A percentile compares a stretch with the other conserved stretches of the same genome.
Conservation (phyloP, 805 yeast species). For the Metahyphopichia silvanorum region DNA sequence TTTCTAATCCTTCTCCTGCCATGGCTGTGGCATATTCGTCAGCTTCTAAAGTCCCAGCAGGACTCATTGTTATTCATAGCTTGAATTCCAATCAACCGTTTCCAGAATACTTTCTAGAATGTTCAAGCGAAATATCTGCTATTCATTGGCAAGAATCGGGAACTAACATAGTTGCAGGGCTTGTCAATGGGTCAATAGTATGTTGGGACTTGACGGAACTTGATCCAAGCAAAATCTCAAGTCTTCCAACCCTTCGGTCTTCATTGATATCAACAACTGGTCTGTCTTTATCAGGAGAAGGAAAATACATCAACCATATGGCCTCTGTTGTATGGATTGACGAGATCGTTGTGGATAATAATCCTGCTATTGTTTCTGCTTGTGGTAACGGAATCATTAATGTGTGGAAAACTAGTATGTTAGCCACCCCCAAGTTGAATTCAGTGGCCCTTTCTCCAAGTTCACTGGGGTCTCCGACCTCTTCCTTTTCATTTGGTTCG, state of each 20-base stretch:
- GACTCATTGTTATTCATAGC: slow-evolving; percentile 35
- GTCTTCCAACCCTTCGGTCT: slow-evolving; percentile 19
- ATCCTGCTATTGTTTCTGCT: slow-evolving; percentile 16
- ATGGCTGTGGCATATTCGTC: slow-evolving; percentile 17
- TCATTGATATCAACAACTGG: slow-evolving; percentile 15
- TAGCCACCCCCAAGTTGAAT: slow-evolving; percentile 24
- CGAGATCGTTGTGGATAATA: too few species aligned
- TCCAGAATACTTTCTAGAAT: slow-evolving; percentile 39
- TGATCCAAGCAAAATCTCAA: slow-evolving; percentile 9
- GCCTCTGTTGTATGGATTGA: too few species aligned
- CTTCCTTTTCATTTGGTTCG: neutral
- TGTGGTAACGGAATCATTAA: slow-evolving; percentile 27
- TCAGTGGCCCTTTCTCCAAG: slow-evolving; percentile 11
- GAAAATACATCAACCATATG: too few species aligned
- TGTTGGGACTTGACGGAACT: slow-evolving; percentile 43
- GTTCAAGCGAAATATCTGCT: slow-evolving; percentile 36
- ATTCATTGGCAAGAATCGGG: slow-evolving; percentile 41
- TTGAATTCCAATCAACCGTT: slow-evolving; percentile 7
- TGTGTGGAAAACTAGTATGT: slow-evolving; percentile 31
- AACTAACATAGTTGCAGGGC: slow-evolving; percentile 45
- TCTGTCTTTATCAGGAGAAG: too few species aligned
- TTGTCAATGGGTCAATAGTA: slow-evolving; percentile 47
- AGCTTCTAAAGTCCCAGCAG: slow-evolving; percentile 10
- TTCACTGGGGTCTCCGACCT: too few species aligned
- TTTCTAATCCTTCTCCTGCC: slow-evolving; percentile 28